A percentile compares a stretch with the other conserved stretches of the same genome.
Conservation (phyloP, 2,329 filamentous ascomycete species). For the Eutypa lata region DNA sequence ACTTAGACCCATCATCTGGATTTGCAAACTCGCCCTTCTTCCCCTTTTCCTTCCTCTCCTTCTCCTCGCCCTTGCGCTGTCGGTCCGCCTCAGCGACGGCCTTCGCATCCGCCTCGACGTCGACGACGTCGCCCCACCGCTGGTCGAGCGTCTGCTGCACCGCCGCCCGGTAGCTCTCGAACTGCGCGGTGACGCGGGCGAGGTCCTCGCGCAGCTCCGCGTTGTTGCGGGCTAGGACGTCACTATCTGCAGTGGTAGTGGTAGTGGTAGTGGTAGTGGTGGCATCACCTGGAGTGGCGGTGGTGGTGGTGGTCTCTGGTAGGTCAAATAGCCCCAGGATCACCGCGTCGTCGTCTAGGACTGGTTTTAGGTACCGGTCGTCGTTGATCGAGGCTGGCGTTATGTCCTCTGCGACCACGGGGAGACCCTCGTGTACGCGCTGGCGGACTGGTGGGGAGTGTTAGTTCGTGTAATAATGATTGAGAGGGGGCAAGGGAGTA, state of each 20-base stretch:
- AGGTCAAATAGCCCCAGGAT: slow-evolving; percentile 86
- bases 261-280: too few relatives aligned
- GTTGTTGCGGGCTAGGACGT: slow-evolving; percentile 48
- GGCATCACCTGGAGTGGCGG: slow-evolving; percentile 13
- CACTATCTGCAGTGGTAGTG: too few relatives aligned
- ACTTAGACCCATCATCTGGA: slow-evolving; percentile 32
- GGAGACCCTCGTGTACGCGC: slow-evolving; percentile 39
- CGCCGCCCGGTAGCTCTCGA: slow-evolving; percentile 61
- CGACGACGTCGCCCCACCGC: slow-evolving; percentile 56
- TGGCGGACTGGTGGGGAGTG: slow-evolving; percentile 39
- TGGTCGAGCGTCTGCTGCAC: slow-evolving; percentile 66
- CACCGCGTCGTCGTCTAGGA: slow-evolving; percentile 84
- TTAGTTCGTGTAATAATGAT: too few relatives aligned
- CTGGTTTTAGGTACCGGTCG: slow-evolving; percentile 78
- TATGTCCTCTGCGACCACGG: slow-evolving; percentile 53
- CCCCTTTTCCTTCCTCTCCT: slow-evolving; percentile 27
- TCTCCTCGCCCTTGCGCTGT: slow-evolving; percentile 20
- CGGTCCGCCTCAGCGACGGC: slow-evolving; percentile 1
- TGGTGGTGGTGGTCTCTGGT: slow-evolving; percentile 30
- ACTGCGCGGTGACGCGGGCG: slow-evolving; percentile 56
- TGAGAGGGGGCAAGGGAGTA: too few relatives aligned
- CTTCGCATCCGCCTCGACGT: slow-evolving; percentile 25
- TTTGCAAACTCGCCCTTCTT: slow-evolving; percentile 27
- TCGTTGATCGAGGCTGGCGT: slow-evolving; percentile 63
- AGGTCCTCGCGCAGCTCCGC: slow-evolving; percentile 59